Evolutionary conservation across 148 eudicot genomes (phyloP).

Genomic region (Diospyros kaki): DNA sequence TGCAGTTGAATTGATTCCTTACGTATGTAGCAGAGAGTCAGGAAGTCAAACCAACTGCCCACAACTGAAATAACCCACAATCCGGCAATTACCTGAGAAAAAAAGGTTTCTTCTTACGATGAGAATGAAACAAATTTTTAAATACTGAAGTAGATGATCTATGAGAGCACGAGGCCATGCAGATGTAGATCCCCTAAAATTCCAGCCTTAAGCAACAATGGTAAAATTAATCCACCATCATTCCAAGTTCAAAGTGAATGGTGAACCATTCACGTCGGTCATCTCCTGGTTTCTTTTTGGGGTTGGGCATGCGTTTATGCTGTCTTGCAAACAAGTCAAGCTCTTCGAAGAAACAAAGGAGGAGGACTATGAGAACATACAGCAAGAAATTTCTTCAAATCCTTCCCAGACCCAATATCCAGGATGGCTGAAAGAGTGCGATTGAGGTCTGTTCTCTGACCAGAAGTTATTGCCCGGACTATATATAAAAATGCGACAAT

Average conservation of each 20-base stretch:
- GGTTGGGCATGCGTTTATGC: too few species aligned
- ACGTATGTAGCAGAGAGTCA: conserved; percentile 72
- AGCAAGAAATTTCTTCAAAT: conserved; percentile 72
- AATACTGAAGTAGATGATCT: background rate
- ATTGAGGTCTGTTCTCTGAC: conserved; percentile 68
- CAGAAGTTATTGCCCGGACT: conserved; percentile 63
- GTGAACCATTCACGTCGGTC: background rate
- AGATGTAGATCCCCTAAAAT: background rate
- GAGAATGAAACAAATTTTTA: background rate
- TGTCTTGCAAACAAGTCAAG: background rate
- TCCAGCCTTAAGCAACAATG: background rate
- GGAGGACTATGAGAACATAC: conserved; percentile 37
- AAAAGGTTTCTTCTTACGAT: background rate
- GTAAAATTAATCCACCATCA: too few species aligned
- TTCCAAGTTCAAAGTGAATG: too few species aligned
- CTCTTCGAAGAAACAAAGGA: background rate
- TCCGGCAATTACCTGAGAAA: conserved; percentile 48
- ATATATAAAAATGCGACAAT: conserved; percentile 16
- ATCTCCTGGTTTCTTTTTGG: background rate
- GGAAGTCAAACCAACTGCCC: conserved; percentile 65
- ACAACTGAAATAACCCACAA: conserved; percentile 62
- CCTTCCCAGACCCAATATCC: conserved; percentile 81
- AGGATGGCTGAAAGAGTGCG: conserved; percentile 55
- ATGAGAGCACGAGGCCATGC: background rate
- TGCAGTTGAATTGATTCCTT: conserved; percentile 23